Conservation (phyloP, 164 flowering plant genomes). For the Echeveria elegans region DNA sequence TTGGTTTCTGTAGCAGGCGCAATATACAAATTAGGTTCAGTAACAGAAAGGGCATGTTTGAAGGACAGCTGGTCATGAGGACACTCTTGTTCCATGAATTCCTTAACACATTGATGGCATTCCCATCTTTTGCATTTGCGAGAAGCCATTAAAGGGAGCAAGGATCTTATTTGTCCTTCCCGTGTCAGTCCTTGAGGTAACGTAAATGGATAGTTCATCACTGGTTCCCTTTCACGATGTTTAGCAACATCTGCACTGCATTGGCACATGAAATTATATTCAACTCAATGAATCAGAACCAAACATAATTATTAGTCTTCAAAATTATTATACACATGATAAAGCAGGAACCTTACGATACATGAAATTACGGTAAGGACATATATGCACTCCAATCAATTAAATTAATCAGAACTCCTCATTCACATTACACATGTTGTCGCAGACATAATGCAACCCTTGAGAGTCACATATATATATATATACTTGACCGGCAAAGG, state of each 20-base stretch:
- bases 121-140: not conserved
- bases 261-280: not conserved
- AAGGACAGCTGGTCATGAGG: not conserved
- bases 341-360: too few species aligned
- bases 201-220: not conserved
- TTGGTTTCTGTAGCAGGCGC: not conserved
- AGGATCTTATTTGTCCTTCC: not conserved
- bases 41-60: not conserved
- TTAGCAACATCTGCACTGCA: not conserved
- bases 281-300: not conserved
- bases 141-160: not conserved
- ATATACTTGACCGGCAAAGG: too few species aligned
- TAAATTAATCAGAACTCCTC: too few species aligned
- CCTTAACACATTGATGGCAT: not conserved
- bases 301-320: too few species aligned
- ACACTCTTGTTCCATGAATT: not conserved
- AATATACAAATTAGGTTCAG: not conserved
- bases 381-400: too few species aligned
- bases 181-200: not conserved
- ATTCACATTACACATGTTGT: too few species aligned
- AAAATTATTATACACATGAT: too few species aligned
- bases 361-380: too few species aligned
- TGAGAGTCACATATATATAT: too few species aligned
- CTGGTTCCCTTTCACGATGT: not conserved
- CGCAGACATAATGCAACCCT: too few species aligned